These are phyloP conservation scores for Bromus sterilis DNA, from an alignment of 176 grass and related monocot species.

Conservation along the genomic window DNA sequence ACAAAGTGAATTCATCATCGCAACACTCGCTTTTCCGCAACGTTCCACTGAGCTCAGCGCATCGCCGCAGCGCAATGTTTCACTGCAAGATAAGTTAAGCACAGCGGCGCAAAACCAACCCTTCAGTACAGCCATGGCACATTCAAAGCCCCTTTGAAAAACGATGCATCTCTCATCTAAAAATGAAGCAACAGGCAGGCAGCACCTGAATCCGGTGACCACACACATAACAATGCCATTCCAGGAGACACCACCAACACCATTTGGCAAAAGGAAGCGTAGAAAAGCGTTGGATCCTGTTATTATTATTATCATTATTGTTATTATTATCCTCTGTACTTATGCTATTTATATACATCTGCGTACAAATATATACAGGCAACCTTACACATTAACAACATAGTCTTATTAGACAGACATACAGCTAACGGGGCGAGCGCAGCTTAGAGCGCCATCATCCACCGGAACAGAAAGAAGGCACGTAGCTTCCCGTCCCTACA, in stretches of 20 bases:
- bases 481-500: neutral
- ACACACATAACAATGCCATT: neutral
- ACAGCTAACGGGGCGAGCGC: neutral
- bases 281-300: neutral
- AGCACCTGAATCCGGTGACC: neutral
- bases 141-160: no score
- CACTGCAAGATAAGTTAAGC: no score
- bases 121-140: no score
- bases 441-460: neutral
- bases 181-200: neutral
- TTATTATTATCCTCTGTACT: neutral
- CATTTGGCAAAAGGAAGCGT: neutral
- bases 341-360: conserved; percentile 45
- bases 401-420: conserved; percentile 24
- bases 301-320: neutral
- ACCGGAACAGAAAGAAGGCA: neutral
- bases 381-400: neutral
- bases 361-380: neutral
- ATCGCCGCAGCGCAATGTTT: no score
- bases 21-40: no score
- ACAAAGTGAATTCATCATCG: no score
- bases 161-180: no score
- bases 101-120: no score
- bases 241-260: neutral
- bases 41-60: no score